Base-by-base conservation (phyloP, 345 rosid genomes). In the Hibiscus mutabilis region DNA sequence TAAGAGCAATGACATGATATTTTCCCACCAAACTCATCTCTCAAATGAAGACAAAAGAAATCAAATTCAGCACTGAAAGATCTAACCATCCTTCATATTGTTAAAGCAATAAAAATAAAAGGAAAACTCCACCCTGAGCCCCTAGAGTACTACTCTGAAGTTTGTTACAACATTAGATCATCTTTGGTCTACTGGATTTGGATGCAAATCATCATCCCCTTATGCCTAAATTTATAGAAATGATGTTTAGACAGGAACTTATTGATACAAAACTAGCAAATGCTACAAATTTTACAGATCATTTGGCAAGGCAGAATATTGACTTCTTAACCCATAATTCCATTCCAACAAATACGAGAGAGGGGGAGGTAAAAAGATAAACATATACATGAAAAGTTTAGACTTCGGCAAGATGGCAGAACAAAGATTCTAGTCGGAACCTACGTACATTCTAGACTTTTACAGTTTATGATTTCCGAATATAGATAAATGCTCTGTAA, bases 141-240 rank as follows among this genome's bases (percentile, higher is more conserved):
- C 3, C 0, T 27, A 44, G 22, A 47, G 37, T 2, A 66, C 19
- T 46, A 5, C 22, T 18, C 11, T 66, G 56, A 46, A 5, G 46
- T 19, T 21, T 16, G 2, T 22, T 47, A 25, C 29, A 7, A 13
- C 2, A 5, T 16, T 7, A 31, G 18, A n/a, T 1, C 18, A 27
- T 29, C n/a, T 52, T 52, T 31, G 33, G 1, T 68, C 27, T 11
- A 33, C 27, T 33, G 47, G 2, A 51, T 51, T 33, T 31, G 25
- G 72, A 52, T 52, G 60, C 47, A 68, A 68, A 52, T 19, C 29
- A 31, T 51, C 70, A 67, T 49, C 42, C 42, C 9, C 4, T 51
- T n/a, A 67, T 67, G 59, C 21, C 19, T 67, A 49, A 27, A 49
- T 49, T 15, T 66, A 29, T 49, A 49, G 24, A 67, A 15, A n/a